These are phyloP conservation scores for Piper longum DNA, from an alignment of 164 flowering plant species.

Conservation along the genomic window DNA sequence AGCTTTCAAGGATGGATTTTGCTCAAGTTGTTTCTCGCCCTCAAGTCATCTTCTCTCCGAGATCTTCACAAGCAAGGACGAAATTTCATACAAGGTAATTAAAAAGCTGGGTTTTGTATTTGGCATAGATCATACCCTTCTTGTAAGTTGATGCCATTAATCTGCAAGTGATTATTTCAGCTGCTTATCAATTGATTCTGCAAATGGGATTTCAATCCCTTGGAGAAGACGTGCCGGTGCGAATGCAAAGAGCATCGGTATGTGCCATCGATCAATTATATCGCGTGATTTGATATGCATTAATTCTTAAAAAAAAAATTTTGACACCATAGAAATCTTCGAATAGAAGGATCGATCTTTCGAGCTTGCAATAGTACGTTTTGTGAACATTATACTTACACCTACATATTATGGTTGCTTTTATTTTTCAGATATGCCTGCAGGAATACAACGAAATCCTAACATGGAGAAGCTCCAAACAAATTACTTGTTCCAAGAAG, in stretches of 20 bases:
- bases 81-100: no score
- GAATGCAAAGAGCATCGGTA: background rate
- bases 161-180: background rate
- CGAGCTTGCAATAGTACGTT: no score
- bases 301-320: no score
- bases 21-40: background rate
- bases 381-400: no score
- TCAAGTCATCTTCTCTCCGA: background rate
- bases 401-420: background rate
- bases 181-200: background rate
- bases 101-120: background rate
- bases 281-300: no score
- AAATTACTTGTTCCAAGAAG: constrained; percentile 62
- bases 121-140: background rate
- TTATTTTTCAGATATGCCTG: constrained; percentile 20
- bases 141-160: background rate
- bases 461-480: constrained; percentile 40
- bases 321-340: no score
- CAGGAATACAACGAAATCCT: constrained; percentile 42
- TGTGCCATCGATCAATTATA: no score
- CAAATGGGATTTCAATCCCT: background rate
- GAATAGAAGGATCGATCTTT: no score
- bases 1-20: background rate
- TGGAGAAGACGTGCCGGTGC: background rate
- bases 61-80: background rate